These are phyloP conservation scores for Cryptococcus floricola DNA, from an alignment of 1,284 basidiomycete species.

Conservation along the genomic window DNA sequence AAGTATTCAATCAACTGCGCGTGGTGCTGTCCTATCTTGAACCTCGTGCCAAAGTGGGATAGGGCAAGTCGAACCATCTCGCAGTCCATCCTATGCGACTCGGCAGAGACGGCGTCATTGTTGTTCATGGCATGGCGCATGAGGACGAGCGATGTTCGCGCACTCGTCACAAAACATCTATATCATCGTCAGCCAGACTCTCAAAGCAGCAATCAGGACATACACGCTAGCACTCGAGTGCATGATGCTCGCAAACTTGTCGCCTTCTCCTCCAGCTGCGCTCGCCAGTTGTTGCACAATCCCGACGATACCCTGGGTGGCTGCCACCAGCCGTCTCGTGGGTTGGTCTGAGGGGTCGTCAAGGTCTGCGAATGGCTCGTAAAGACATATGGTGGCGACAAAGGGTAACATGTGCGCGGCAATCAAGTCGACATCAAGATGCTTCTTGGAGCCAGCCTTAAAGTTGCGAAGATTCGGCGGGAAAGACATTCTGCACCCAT, in stretches of 20 bases:
- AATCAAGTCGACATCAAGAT: conserved; percentile 38
- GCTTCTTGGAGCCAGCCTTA: conserved; percentile 19
- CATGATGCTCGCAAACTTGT: conserved; percentile 34
- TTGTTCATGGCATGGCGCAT: conserved; percentile 40
- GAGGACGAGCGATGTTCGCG: conserved; percentile 38
- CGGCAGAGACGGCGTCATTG: conserved; percentile 26
- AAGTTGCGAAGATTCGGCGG: conserved; percentile 28
- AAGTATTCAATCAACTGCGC: conserved; percentile 47
- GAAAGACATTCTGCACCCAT: conserved; percentile 37
- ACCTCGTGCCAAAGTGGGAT: conserved; percentile 30
- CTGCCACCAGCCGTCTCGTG: conserved; percentile 31
- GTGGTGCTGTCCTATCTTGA: conserved; percentile 46
- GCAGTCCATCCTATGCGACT: conserved; percentile 31
- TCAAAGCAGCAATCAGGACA: conserved; percentile 3
- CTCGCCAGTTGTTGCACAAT: conserved; percentile 40
- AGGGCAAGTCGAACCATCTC: conserved; percentile 37
- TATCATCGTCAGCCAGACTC: neutral
- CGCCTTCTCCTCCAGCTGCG: conserved; percentile 9
- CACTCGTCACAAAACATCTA: conserved; percentile 38
- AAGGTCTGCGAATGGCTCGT: conserved; percentile 47
- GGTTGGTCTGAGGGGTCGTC: conserved; percentile 38
- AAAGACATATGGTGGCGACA: conserved; percentile 41
- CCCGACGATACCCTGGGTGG: conserved; percentile 35
- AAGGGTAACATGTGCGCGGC: conserved; percentile 44
- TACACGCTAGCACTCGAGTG: conserved; percentile 40